A percentile compares a stretch with the other conserved stretches of the same genome.
These are phyloP conservation scores for Passalora sequoiae DNA, from an alignment of 2,329 filamentous ascomycete species.

Conservation along the genomic window DNA sequence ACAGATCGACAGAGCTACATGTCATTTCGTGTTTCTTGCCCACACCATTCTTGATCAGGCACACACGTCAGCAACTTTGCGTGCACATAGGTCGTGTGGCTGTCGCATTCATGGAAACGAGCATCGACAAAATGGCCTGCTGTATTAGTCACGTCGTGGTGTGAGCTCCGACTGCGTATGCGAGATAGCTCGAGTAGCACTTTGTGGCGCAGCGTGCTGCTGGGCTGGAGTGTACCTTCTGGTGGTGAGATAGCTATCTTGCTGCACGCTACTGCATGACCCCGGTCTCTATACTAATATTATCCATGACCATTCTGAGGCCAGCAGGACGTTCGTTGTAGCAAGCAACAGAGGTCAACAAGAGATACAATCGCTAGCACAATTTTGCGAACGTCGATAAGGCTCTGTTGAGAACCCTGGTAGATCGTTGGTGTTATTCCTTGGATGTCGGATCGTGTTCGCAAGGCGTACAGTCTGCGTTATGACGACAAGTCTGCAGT, in stretches of 20 bases:
- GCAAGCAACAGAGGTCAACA: background rate
- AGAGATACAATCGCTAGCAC: background rate
- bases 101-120: no score
- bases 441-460: no score
- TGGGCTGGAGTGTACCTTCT: background rate
- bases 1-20: constrained; percentile 7
- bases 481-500: background rate
- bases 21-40: background rate
- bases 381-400: background rate
- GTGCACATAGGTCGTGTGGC: no score
- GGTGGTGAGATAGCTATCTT: background rate
- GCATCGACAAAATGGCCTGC: no score
- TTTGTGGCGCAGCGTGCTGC: no score
- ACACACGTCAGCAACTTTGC: no score
- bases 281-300: background rate
- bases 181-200: no score
- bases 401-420: background rate
- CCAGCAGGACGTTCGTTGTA: background rate
- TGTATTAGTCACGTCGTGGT: no score
- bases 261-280: constrained; percentile 4
- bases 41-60: no score
- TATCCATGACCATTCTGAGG: background rate
- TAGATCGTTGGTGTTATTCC: background rate
- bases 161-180: no score
- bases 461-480: no score